These are phyloP conservation scores for Lentinula lateritia DNA, from an alignment of 768 basidiomycete genomes.

Conservation along the genomic window DNA sequence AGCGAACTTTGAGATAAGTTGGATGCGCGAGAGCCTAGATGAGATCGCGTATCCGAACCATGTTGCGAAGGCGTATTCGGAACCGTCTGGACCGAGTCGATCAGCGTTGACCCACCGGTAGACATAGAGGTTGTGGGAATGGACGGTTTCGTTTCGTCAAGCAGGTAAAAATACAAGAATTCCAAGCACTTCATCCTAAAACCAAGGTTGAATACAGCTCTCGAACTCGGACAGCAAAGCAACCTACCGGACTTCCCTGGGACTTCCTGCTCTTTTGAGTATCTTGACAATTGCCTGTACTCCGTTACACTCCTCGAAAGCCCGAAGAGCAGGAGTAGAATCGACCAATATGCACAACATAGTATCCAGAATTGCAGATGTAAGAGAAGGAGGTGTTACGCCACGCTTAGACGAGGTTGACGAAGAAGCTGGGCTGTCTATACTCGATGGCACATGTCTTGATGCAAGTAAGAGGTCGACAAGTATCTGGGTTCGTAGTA, in stretches of 20 bases:
- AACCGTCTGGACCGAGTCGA: slow-evolving; percentile 11
- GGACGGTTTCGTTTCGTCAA: slow-evolving; percentile 62
- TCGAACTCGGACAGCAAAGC: background rate
- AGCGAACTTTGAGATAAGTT: slow-evolving; percentile 24
- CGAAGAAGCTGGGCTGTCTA: slow-evolving; percentile 20
- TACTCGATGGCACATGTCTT: slow-evolving; percentile 45
- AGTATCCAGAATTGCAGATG: slow-evolving; percentile 76
- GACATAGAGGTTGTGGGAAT: slow-evolving; percentile 10
- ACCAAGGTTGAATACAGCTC: background rate
- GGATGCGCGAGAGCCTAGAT: slow-evolving; percentile 9
- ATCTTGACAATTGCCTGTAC: slow-evolving; percentile 82
- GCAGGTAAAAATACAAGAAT: slow-evolving; percentile 90
- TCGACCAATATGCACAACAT: slow-evolving; percentile 88
- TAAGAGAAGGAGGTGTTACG: slow-evolving; percentile 6
- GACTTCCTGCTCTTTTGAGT: slow-evolving; percentile 79
- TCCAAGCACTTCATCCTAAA: slow-evolving; percentile 93
- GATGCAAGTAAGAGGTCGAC: slow-evolving; percentile 67
- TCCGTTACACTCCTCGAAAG: slow-evolving; percentile 74
- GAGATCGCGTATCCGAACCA: background rate
- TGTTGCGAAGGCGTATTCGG: slow-evolving; percentile 9
- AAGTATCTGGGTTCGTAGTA: slow-evolving; percentile 43
- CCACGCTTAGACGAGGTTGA: slow-evolving; percentile 11
- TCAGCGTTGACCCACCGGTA: background rate
- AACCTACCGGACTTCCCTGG: slow-evolving; percentile 80
- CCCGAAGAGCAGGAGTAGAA: slow-evolving; percentile 64